Conservation (phyloP, 1,139 yeast species). For the Suhomyces wounanorum region DNA sequence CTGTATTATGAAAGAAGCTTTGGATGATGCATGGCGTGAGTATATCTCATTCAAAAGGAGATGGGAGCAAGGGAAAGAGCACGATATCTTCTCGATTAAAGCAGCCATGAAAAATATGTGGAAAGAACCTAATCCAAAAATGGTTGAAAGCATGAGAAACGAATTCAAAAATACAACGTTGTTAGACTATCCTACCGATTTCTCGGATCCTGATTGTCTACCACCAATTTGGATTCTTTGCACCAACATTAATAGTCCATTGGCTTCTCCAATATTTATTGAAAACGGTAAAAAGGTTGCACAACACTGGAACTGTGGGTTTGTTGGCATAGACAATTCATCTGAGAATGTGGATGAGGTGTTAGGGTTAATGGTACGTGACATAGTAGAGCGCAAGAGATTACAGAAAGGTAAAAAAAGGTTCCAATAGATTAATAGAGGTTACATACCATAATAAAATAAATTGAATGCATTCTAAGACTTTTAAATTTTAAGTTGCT, state of each 20-base stretch:
- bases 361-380: constrained; percentile 58
- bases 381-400: constrained; percentile 50
- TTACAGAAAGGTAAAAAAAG: constrained; percentile 19
- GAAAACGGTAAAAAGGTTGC: constrained; percentile 60
- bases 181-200: constrained; percentile 38
- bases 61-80: constrained; percentile 66
- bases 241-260: constrained; percentile 56
- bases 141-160: constrained; percentile 19
- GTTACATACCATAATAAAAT: not conserved
- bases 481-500: not conserved
- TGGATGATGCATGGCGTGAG: constrained; percentile 75
- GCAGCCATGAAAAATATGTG: constrained; percentile 59
- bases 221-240: constrained; percentile 73
- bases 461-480: not conserved
- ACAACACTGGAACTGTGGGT: constrained; percentile 62
- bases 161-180: constrained; percentile 19
- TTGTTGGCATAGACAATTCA: constrained; percentile 55
- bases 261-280: constrained; percentile 60
- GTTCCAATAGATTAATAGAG: constrained; percentile 5
- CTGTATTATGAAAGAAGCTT: constrained; percentile 51
- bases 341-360: constrained; percentile 56
- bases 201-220: constrained; percentile 49
- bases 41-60: constrained; percentile 52
- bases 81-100: constrained; percentile 62
- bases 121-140: constrained; percentile 38